Evolutionary conservation across 305 asterid species (phyloP), one percentile per base, ranked within the genome.

Genomic region (Solanum hybrid): DNA sequence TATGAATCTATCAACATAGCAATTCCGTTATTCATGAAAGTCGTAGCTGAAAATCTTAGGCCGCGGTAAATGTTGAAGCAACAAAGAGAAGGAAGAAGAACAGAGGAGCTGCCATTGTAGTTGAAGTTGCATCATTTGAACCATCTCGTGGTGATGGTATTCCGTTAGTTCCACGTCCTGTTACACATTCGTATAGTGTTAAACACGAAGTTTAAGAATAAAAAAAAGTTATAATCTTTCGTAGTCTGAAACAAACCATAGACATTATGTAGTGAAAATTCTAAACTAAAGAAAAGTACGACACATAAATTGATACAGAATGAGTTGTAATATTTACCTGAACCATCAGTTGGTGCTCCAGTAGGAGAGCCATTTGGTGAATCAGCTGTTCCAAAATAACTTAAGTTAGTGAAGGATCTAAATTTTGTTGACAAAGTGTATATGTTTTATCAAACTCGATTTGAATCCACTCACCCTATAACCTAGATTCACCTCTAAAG

Each of bases 321-420:
- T 2, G 40, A 76, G 79, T 74, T 31, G n/a, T 74, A 46, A 34
- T 18, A 13, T 13, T 33, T 90, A 94, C 96, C 96, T 90, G 94
- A 87, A 84, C 92, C 87, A 29, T 33, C 89, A 31, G 87, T 89
- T 13, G 95, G 94, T 51, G 95, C 57, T 37, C 94, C 90, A 13
- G 91, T 35, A 14, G 98, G 96, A 81, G 97, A 92, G 87, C 90
- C 93, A 24, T 93, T 87, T 40, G 99, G 99, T 84, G 97, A 92
- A 85, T 90, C 94, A 86, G 91, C 98, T 95, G 95, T 92, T 46
- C 5, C 74, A 73, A 76, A 73, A 24, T 61, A 39, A 79, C 13
- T 5, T 5, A 89, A 5, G 90, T 91, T 69, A 90, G 71, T 40
- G 37, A 81, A 36, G 28, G 26, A 76, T 28, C 61, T 26, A 16